Conservation (phyloP, 352 stramenopile genomes). For the Globisporangium yorkense region DNA sequence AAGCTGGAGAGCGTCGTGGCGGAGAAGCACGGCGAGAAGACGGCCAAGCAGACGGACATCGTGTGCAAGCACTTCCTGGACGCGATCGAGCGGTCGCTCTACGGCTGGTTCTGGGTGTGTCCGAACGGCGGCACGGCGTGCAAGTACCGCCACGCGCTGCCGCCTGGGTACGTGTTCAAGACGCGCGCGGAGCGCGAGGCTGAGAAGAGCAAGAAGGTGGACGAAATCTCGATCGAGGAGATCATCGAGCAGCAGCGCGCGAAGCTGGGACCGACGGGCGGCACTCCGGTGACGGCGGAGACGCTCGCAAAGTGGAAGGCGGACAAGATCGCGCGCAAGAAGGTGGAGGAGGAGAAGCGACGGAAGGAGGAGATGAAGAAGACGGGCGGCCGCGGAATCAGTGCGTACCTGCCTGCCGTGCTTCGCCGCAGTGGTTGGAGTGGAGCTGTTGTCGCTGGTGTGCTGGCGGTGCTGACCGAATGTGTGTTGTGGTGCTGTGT, state of each 20-base stretch:
- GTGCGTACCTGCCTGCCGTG: constrained; percentile 37
- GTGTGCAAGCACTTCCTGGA: constrained; percentile 90
- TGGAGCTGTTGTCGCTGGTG: not conserved
- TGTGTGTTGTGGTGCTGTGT: constrained; percentile 10
- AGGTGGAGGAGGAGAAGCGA: constrained; percentile 75
- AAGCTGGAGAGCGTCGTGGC: constrained; percentile 86
- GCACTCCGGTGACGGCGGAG: constrained; percentile 86
- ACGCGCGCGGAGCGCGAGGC: constrained; percentile 81
- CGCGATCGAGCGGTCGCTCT: constrained; percentile 86
- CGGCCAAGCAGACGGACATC: constrained; percentile 81
- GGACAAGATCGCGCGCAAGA: constrained; percentile 70
- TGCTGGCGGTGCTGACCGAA: constrained; percentile 9
- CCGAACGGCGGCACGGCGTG: constrained; percentile 76
- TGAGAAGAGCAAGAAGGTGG: constrained; percentile 78
- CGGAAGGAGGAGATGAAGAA: constrained; percentile 87
- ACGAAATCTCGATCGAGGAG: constrained; percentile 86
- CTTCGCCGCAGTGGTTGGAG: not conserved
- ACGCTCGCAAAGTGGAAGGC: constrained; percentile 88
- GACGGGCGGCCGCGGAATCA: constrained; percentile 69
- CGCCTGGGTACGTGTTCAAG: constrained; percentile 86
- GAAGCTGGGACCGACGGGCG: constrained; percentile 75
- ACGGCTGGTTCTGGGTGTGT: constrained; percentile 90
- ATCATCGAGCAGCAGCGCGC: constrained; percentile 89
- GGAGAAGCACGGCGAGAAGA: constrained; percentile 82
- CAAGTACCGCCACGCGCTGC: constrained; percentile 85